Conservation (phyloP, 495 filamentous ascomycete genomes). For the Aspergillus wentii region DNA sequence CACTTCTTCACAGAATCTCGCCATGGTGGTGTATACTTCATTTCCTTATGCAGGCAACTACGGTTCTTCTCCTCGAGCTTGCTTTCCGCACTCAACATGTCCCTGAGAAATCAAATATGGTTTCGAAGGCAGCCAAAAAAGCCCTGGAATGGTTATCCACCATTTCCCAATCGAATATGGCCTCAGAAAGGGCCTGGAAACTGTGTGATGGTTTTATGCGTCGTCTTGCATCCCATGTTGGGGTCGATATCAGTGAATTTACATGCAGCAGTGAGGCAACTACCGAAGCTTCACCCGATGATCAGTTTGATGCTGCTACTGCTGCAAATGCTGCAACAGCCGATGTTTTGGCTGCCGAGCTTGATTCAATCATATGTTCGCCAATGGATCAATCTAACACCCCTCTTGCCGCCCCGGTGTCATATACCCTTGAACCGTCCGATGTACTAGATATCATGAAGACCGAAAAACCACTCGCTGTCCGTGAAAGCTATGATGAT, state of each 20-base stretch:
- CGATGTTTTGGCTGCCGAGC: conserved; percentile 17
- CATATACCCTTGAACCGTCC: conserved; percentile 17
- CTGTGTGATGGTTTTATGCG: conserved; percentile 45
- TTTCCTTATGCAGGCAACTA: conserved; percentile 57
- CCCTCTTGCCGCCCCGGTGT: conserved; percentile 11
- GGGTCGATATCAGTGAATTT: conserved; percentile 13
- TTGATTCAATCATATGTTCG: conserved; percentile 23
- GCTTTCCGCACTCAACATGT: conserved; percentile 49
- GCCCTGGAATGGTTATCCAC: conserved; percentile 48
- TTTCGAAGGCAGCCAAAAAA: conserved; percentile 51
- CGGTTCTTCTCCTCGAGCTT: conserved; percentile 55
- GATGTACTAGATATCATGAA: conserved; percentile 25
- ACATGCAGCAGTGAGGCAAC: conserved; percentile 7
- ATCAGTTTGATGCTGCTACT: conserved; percentile 6
- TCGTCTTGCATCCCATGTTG: conserved; percentile 35
- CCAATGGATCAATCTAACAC: conserved; percentile 20
- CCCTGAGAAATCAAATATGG: conserved; percentile 44
- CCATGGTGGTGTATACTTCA: conserved; percentile 64
- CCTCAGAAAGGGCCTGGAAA: conserved; percentile 47
- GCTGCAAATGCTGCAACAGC: conserved; percentile 6
- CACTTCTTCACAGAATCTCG: conserved; percentile 42
- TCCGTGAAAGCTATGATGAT: conserved; percentile 23
- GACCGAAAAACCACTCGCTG: conserved; percentile 16
- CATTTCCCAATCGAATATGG: conserved; percentile 40
- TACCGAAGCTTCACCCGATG: conserved; percentile 2